Evolutionary conservation across 768 basidiomycete genomes (phyloP).

Genomic region (Serendipita sp.): DNA sequence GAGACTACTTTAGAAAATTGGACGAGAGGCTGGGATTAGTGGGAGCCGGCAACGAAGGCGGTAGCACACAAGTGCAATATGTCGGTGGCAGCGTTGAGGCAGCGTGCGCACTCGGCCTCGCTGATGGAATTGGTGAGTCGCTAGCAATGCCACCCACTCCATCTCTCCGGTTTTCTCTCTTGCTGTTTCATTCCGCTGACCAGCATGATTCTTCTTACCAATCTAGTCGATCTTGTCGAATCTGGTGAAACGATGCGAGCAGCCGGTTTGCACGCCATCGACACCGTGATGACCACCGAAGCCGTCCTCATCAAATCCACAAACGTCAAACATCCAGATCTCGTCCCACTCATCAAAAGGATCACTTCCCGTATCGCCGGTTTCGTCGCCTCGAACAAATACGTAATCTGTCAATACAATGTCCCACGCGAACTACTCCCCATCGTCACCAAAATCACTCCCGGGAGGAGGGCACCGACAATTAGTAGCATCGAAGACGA

Average conservation of each 20-base stretch:
- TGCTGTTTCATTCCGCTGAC: not conserved
- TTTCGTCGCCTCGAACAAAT: constrained; percentile 73
- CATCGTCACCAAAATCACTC: constrained; percentile 57
- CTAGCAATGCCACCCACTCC: not conserved
- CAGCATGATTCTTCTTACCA: not conserved
- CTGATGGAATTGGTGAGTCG: constrained; percentile 82
- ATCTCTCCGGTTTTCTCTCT: not conserved
- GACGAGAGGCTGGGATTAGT: constrained; percentile 31
- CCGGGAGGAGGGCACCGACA: constrained; percentile 80
- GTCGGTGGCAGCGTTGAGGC: constrained; percentile 97
- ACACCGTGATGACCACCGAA: constrained; percentile 71
- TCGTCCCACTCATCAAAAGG: constrained; percentile 52
- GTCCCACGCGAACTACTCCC: constrained; percentile 48
- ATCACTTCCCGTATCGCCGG: constrained; percentile 83
- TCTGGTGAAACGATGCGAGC: constrained; percentile 99
- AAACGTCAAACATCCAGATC: constrained; percentile 43
- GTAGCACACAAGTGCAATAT: constrained; percentile 76
- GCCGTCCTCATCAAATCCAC: constrained; percentile 84
- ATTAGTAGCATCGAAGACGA: constrained; percentile 68
- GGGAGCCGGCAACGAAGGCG: constrained; percentile 31
- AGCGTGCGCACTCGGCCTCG: constrained; percentile 88
- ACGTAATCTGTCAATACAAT: constrained; percentile 89
- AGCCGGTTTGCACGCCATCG: constrained; percentile 86
- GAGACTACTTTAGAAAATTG: constrained; percentile 53
- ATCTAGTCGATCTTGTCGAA: constrained; percentile 84